Percentiles rank a stretch among this genome's conserved stretches.
Conservation (phyloP, 257 asterid species). For the Primulina huaijiensis region DNA sequence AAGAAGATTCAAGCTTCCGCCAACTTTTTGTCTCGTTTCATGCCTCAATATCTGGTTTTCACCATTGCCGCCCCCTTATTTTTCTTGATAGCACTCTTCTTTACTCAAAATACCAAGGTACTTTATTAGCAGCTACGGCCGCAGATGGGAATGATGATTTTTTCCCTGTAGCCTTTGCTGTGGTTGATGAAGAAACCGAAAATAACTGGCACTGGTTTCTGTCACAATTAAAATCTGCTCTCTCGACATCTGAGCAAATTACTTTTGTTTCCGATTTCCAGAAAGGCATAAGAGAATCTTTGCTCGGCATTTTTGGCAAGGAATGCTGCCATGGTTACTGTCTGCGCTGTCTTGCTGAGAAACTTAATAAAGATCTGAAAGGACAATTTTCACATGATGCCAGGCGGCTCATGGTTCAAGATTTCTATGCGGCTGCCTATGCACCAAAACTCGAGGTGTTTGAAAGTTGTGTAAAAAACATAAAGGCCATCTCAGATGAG, state of each 20-base stretch:
- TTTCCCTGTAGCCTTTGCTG: conserved; percentile 90
- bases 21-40: conserved; percentile 79
- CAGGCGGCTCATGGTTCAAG: conserved; percentile 92
- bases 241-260: conserved; percentile 63
- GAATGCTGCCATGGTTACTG: conserved; percentile 88
- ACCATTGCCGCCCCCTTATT: conserved; percentile 87
- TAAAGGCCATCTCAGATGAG: conserved; percentile 93
- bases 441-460: conserved; percentile 73
- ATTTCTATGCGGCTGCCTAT: conserved; percentile 84
- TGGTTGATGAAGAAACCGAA: conserved; percentile 89
- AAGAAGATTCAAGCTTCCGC: conserved; percentile 91
- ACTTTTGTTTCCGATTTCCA: conserved; percentile 91
- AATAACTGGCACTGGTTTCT: conserved; percentile 98
- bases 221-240: conserved; percentile 70
- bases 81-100: conserved; percentile 92
- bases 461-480: conserved; percentile 61
- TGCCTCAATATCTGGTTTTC: conserved; percentile 88
- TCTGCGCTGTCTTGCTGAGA: conserved; percentile 88
- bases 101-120: conserved; percentile 93
- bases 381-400: conserved; percentile 98
- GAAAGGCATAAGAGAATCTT: conserved; percentile 73
- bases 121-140: conserved; percentile 81
- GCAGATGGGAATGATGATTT: conserved; percentile 92
- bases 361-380: conserved; percentile 81
- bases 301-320: conserved; percentile 69